Evolutionary conservation across 345 rosid genomes (phyloP), one percentile per base, ranked within the genome.

Genomic region (Lepidium africanum): DNA sequence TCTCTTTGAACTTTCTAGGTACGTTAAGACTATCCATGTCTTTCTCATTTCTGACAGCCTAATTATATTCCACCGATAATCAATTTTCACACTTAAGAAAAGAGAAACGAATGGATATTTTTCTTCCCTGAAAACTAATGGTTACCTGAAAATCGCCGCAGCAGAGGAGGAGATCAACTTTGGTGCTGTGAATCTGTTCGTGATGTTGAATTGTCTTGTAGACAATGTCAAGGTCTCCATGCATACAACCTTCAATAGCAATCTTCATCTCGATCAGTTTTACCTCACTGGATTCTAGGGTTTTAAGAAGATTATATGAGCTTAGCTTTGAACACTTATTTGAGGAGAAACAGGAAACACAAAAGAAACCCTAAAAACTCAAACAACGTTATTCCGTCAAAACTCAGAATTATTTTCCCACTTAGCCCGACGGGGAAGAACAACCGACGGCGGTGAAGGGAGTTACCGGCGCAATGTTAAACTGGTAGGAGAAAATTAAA

Each of bases 211-310:
- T 78, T 5, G 99, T 94, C 9, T 52, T 74, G 78, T 85, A 94
- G 10, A 94, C 97, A 45, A 73, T 84, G 69, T 94, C 99, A 1
- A 91, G 87, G 69, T 87, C 99, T 39, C 99, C 99, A 33, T 94
- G 99, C 92, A 93, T 90, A 71, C 98, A 93, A 16, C 98, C 98
- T 81, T 93, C 98, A 16, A 88, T 83, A 38, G 98, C 98, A 52
- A 93, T 87, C 89, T 79, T 93, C 98, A 88, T 90, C 59, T 57
- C 54, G 23, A 40, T 53, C 54, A 2, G 21, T 23, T 30, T 33
- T 38, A 25, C 27, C 10, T 35, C 33, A 43, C 12, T 35, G 13
- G 19, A 12, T 60, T n/a, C 7, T 40, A 11, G 40, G 63, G 50
- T 33, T 59, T 62, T 8, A 62, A 25, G 0, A 16, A n/a, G n/a